Evolutionary conservation across 305 asterid species (phyloP), one percentile per base, ranked within the genome.

Genomic region (Fraxinus greggii): DNA sequence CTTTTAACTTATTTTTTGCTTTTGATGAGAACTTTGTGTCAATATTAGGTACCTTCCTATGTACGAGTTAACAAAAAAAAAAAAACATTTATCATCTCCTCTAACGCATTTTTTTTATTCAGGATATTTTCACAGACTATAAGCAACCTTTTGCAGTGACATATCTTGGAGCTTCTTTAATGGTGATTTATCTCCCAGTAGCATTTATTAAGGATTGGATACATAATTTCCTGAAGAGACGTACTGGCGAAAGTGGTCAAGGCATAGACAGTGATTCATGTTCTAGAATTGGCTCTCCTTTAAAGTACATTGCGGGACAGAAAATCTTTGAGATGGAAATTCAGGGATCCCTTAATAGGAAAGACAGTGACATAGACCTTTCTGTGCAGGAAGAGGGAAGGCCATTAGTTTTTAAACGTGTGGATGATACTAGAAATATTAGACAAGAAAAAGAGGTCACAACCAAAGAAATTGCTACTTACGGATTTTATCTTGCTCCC

Each of bases 131-230:
- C 93, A 86, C 91, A 77, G 95, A 90, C 87, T 97, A 97, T 87
- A 94, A 92, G 87, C 99, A 97, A 79, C 99, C 99, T 70, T 97
- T 97, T 92, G 99, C 99, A 2, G 94, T 97, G 87, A 97, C 99
- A 38, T 97, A 97, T 85, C 93, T 97, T 56, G 98, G 99, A 86
- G 98, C 98, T 84, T 97, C 99, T 77, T 84, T 97, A 78, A 83
- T 97, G 98, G 98, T 97, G 84, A 88, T 97, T 83, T 97, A 97
- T 88, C 97, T 97, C 75, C 99, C 99, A 1, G 74, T 97, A 80
- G 95, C 99, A 83, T 94, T 91, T 80, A 38, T 91, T 26, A 97
- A 94, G 84, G 99, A 97, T 84, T 86, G 90, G 88, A 86, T 97
- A 70, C 88, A 87, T 73, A 80, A 78, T 80, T 82, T 83, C 83